Base-by-base conservation (phyloP, 768 basidiomycete genomes). In the Termitomyces titanicus region DNA sequence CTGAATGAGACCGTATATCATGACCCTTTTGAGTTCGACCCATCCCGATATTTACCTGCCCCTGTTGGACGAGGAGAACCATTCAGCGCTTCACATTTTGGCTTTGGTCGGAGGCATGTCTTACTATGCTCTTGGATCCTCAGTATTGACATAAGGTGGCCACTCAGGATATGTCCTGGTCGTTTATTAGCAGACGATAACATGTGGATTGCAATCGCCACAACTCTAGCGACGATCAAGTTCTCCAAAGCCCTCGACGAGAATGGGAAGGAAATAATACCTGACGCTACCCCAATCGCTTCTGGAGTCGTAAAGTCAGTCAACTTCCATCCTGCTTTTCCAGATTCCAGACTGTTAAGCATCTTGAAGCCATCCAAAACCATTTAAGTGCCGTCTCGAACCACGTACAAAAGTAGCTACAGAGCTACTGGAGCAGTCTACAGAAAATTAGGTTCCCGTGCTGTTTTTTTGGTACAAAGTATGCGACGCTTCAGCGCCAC, bases 101-200 rank as follows among this genome's bases (percentile, higher is more conserved):
- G 59, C 11, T 60, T 60, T 42, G 59, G 59, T 10, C 59, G 59
- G 6, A 48, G 59, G 59, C 57, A 17, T 10, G 25, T 35, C 9
- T 31, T 47, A 22, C 7, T 6, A 6, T 13, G 18, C 29, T 18
- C 33, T 2, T 15, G n/a, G 9, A n/a, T n/a, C n/a, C n/a, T n/a
- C 10, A 34, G 3, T 33, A 6, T 50, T 22, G 12, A 50, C 29
- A 17, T n/a, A 37, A 17, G 34, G 20, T n/a, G 34, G 48, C 6
- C 18, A 33, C 18, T 22, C 18, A 62, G 59, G 27, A 42, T 67
- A 7, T 75, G 74, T 52, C 69, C 74, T n/a, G 79, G 76, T 5
- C 58, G 66, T 27, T 52, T 74, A 42, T 60, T 80, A 33, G 77
- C 75, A 3, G 74, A 77, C 27, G 65, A 70, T 6, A 74, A 71